Evolutionary conservation across 352 stramenopile genomes (phyloP).

Genomic region (Pythium sp.): DNA sequence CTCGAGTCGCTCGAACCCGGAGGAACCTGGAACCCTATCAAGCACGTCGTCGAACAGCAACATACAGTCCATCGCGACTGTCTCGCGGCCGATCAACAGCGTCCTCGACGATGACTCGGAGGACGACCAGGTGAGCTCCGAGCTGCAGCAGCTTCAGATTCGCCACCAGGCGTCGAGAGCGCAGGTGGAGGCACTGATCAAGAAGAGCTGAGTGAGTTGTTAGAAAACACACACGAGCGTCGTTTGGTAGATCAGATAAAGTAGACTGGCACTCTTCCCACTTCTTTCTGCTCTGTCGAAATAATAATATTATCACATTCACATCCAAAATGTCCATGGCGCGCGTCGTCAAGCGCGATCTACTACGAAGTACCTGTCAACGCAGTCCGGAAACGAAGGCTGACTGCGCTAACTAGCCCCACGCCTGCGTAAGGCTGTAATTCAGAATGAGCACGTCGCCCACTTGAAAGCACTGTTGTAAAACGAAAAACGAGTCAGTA

Average conservation of each 20-base stretch:
- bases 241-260: background rate
- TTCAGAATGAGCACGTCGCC: conserved; percentile 81
- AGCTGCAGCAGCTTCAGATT: conserved; percentile 68
- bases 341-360: background rate
- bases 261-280: background rate
- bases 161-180: conserved; percentile 67
- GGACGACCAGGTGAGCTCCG: conserved; percentile 53
- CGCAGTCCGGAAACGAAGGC: conserved; percentile 4
- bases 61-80: conserved; percentile 23
- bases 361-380: conserved; percentile 1
- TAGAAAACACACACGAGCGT: background rate
- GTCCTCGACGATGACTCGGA: conserved; percentile 58
- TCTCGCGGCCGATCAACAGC: conserved; percentile 41
- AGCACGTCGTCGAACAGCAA: conserved; percentile 17
- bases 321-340: background rate
- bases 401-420: conserved; percentile 42
- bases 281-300: conserved; percentile 2
- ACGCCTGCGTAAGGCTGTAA: conserved; percentile 84
- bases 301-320: conserved; percentile 17
- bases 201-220: conserved; percentile 17
- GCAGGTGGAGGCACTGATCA: conserved; percentile 73
- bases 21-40: conserved; percentile 20
- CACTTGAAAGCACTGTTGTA: conserved; percentile 71
- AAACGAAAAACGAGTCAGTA: background rate
- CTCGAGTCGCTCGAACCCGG: conserved; percentile 23